These are phyloP conservation scores for Acacia crassicarpa DNA, from an alignment of 306 rosid species.

Conservation along the genomic window DNA sequence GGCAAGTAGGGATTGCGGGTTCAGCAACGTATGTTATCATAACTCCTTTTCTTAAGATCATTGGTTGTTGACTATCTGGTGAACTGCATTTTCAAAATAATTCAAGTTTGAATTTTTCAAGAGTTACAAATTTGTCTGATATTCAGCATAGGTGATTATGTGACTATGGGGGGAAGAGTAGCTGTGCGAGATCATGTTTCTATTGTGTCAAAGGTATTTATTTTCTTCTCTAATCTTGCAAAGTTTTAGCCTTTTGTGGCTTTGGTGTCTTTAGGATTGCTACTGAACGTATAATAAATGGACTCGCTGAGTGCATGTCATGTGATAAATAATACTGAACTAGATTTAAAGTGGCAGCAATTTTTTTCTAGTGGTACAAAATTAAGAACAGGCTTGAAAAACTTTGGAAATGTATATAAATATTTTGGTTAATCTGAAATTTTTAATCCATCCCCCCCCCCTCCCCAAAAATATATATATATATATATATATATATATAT, in stretches of 20 bases:
- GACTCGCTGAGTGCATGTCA: not conserved
- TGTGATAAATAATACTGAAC: not conserved
- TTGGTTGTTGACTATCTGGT: not conserved
- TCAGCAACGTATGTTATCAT: conserved; percentile 68
- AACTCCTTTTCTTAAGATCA: not conserved
- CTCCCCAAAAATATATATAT: too few relatives aligned
- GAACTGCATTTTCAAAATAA: conserved; percentile 19
- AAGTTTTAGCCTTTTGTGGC: conserved; percentile 19
- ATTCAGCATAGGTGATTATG: conserved; percentile 81
- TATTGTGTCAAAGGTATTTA: conserved; percentile 68
- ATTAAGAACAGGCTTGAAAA: not conserved
- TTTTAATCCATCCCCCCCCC: not conserved
- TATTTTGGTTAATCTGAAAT: conserved; percentile 19
- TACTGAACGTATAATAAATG: conserved; percentile 21
- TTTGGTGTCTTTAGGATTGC: conserved; percentile 15
- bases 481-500: too few relatives aligned
- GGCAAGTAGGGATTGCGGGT: conserved; percentile 97
- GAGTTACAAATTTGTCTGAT: conserved; percentile 23
- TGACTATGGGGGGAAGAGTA: conserved; percentile 91
- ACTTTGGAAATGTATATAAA: not conserved
- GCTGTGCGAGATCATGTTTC: conserved; percentile 90
- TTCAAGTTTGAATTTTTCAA: conserved; percentile 20
- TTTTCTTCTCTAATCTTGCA: conserved; percentile 13
- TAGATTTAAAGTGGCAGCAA: conserved; percentile 6
- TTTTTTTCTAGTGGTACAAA: not conserved